phyloP scores from a whole-genome alignment of 2,329 filamentous ascomycete genomes.

The Phyllosticta paracitricarpa region DNA sequence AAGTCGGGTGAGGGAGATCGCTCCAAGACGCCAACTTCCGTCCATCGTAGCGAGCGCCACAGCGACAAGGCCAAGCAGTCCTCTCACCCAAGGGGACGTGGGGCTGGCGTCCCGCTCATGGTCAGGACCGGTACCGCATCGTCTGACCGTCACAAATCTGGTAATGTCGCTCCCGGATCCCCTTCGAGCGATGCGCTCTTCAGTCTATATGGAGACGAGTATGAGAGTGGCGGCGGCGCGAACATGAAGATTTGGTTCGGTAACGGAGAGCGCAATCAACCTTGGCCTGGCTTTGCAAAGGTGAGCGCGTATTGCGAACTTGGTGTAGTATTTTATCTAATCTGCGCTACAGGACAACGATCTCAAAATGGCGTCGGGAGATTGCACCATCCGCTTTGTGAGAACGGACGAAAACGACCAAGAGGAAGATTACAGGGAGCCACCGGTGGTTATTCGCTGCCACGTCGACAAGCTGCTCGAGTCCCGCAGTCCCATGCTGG shows the following conservation, averaged over 20 bases:
- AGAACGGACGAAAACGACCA: conserved; percentile 19
- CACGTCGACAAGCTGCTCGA: conserved; percentile 26
- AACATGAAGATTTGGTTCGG: conserved; percentile 29
- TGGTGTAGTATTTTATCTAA: conserved; percentile 3
- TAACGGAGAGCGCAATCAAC: conserved; percentile 19
- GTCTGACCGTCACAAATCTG: not conserved
- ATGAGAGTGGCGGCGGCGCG: conserved; percentile 18
- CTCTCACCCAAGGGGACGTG: conserved; percentile 27
- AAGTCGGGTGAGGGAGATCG: conserved; percentile 1
- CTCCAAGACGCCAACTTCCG: not conserved
- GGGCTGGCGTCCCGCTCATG: conserved; percentile 28
- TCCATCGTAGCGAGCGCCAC: not conserved
- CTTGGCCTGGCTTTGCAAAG: conserved; percentile 28
- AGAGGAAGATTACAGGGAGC: conserved; percentile 16
- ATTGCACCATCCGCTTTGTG: conserved; percentile 24
- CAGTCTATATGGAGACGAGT: not conserved
- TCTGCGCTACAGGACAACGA: conserved; percentile 24
- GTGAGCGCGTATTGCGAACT: conserved; percentile 14
- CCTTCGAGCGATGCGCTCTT: conserved; percentile 4
- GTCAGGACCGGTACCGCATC: conserved; percentile 11
- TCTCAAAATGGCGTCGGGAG: conserved; percentile 25
- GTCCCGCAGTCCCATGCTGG: conserved; percentile 28
- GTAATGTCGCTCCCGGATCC: not conserved
- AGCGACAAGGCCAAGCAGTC: conserved; percentile 28
- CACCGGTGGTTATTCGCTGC: conserved; percentile 25